Base-by-base conservation (phyloP, 2,329 filamentous ascomycete genomes). In the Fusarium torulosum region DNA sequence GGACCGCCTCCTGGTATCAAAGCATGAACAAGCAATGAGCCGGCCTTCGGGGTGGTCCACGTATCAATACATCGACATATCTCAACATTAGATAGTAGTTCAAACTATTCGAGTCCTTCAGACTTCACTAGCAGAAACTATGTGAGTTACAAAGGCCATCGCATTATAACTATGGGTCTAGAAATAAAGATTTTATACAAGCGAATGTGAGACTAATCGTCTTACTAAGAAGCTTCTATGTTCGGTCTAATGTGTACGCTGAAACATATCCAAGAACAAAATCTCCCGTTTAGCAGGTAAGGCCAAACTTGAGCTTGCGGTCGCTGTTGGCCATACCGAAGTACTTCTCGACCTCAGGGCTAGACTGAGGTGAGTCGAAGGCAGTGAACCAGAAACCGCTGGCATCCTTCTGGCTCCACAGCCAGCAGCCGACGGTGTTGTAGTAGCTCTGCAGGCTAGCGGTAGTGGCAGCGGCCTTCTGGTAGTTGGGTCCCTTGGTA, bases 371-470 rank as follows among this genome's bases (percentile, higher is more conserved):
- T 3, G 67, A 17, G 6, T 72, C 70, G 9, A 72, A 72, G 13
- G 70, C 70, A 20, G 70, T 72, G 56, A 72, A 72, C 70, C 70
- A 72, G 52, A 72, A 72, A 20, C 50, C 67, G 35, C 70, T 72
- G 19, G 52, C 47, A 14, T 60, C 59, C 21, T 60, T 50, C 54
- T 67, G 65, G 19, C 33, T 9, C 70, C 70, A 72, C 5, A 72
- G 21, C 64, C 64, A 72, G 43, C 70, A 72, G 9, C 54, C 70
- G 17, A 72, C 67, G 4, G 29, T 72, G 59, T 61, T 61, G 49
- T 72, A 72, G 54, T 67, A 72, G 35, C 38, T 62, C 62, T 72
- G 67, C 46, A 69, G 40, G 20, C 52, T 50, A 4, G 50, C 43
- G 1, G 47, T 53, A 2, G 67, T 65, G 13, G 69, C 70, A 21